Evolutionary conservation across 2,329 filamentous ascomycete species (phyloP).

Genomic region (Daldinia sp.): DNA sequence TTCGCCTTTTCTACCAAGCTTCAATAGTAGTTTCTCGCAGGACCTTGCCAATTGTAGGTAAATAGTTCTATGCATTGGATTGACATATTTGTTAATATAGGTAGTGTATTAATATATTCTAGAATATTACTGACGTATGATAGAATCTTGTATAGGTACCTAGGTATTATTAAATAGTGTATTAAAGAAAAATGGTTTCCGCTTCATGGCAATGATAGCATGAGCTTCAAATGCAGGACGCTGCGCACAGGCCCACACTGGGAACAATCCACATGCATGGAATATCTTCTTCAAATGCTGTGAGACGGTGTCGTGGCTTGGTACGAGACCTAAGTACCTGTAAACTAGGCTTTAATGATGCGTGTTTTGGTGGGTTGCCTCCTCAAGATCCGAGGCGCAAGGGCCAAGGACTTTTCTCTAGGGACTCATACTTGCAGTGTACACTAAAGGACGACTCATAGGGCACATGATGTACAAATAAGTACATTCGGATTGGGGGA

Average conservation of each 20-base stretch:
- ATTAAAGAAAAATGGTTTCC: background rate
- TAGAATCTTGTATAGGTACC: background rate
- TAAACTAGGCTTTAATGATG: constrained; percentile 2
- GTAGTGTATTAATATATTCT: constrained; percentile 3
- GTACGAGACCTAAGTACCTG: constrained; percentile 17
- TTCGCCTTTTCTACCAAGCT: constrained; percentile 2
- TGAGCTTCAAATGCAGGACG: constrained; percentile 16
- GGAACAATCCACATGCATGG: constrained; percentile 21
- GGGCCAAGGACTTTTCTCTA: constrained; percentile 17
- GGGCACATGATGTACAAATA: constrained; percentile 9
- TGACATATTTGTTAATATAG: background rate
- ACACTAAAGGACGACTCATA: constrained; percentile 8
- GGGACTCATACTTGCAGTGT: background rate
- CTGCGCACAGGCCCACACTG: constrained; percentile 22
- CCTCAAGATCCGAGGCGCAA: constrained; percentile 38
- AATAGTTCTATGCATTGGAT: background rate
- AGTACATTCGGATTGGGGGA: constrained; percentile 6
- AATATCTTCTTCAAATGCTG: constrained; percentile 16
- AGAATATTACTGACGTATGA: constrained; percentile 3
- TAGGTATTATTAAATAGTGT: background rate
- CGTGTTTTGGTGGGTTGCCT: constrained; percentile 34
- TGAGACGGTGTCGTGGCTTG: constrained; percentile 22
- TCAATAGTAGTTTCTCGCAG: background rate
- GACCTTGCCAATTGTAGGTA: background rate
- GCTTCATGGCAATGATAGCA: background rate